Evolutionary conservation across 495 filamentous ascomycete genomes (phyloP).

Genomic region (Xylaria telfairii): DNA sequence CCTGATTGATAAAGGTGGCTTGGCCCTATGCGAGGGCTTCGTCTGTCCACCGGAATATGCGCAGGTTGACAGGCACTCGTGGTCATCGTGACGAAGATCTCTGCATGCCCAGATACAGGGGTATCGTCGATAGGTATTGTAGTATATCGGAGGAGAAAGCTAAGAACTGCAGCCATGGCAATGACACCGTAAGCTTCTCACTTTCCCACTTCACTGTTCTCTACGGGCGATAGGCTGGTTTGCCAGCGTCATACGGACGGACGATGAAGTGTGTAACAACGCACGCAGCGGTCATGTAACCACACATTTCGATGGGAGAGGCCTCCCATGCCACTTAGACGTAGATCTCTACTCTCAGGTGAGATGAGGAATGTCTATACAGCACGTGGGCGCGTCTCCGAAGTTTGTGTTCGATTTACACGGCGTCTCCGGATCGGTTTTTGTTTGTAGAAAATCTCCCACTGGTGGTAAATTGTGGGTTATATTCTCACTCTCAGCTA

Average conservation of each 20-base stretch:
- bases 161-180: neutral
- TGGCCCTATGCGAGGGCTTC: slow-evolving; percentile 18
- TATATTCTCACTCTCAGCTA: neutral
- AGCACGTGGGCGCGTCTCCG: neutral
- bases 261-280: neutral
- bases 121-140: too few species aligned
- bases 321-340: neutral
- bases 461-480: neutral
- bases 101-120: slow-evolving; percentile 22
- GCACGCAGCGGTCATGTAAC: neutral
- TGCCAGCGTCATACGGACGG: neutral
- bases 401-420: neutral
- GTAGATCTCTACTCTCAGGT: neutral
- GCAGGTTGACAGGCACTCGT: neutral
- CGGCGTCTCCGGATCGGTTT: neutral
- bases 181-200: neutral
- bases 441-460: neutral
- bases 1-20: slow-evolving; percentile 18
- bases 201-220: neutral
- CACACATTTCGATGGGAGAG: neutral
- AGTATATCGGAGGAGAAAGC: neutral
- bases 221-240: neutral
- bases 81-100: slow-evolving; percentile 21
- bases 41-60: slow-evolving; percentile 13
- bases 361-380: neutral